Conservation (phyloP, 106 monocot genomes). For the Dendrobium nobile region DNA sequence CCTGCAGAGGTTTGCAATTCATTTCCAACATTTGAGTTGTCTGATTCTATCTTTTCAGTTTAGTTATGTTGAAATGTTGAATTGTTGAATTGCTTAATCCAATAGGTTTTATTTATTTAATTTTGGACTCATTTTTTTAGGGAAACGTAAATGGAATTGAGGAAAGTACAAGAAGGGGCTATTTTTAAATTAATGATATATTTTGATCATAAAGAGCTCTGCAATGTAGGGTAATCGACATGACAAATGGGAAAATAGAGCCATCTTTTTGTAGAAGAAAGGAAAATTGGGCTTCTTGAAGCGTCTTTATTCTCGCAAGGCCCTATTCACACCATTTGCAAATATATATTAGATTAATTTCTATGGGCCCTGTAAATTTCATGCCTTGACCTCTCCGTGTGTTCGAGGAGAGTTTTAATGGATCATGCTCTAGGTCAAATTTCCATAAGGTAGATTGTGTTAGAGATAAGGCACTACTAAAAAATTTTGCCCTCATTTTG, state of each 20-base stretch:
- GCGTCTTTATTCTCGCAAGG: too few species aligned
- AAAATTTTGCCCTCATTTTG: too few species aligned
- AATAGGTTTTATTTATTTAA: background rate
- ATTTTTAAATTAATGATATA: background rate
- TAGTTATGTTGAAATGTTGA: background rate
- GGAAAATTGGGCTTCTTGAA: too few species aligned
- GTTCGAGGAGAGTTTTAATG: too few species aligned
- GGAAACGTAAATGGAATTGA: background rate
- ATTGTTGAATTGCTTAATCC: background rate
- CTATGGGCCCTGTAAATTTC: too few species aligned
- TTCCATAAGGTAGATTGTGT: too few species aligned
- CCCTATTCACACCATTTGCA: too few species aligned
- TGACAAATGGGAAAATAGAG: background rate
- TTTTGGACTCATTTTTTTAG: background rate
- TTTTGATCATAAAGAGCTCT: background rate
- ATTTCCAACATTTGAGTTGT: background rate
- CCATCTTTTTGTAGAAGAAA: too few species aligned
- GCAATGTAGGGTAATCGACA: background rate
- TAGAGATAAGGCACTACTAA: too few species aligned
- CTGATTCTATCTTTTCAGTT: background rate
- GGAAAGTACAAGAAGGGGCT: background rate
- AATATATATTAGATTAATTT: too few species aligned
- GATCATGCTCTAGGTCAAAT: too few species aligned
- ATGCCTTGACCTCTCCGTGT: too few species aligned
- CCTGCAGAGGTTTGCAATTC: constrained; percentile 61